Percentiles rank a stretch among this genome's conserved stretches.
Conservation (phyloP, 345 rosid species). For the Eucalyptus leucophloia region DNA sequence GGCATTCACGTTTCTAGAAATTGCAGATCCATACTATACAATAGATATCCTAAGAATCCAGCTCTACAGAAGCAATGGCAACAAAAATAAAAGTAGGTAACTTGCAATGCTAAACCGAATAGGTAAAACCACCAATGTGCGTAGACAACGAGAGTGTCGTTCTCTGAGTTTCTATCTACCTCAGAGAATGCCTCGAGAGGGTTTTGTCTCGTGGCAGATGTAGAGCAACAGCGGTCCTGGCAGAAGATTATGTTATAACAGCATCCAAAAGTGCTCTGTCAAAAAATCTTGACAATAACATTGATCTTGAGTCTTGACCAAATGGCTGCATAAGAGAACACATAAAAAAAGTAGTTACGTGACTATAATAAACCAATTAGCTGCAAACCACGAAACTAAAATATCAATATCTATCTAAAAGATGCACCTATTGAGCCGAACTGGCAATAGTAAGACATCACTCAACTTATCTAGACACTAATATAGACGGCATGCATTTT, state of each 20-base stretch:
- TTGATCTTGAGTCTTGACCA: background rate
- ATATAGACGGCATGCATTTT: too few species aligned
- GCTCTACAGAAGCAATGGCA: too few species aligned
- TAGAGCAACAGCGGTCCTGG: slow-evolving; percentile 41
- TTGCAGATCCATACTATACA: too few species aligned
- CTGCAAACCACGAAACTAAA: background rate
- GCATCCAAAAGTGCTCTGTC: slow-evolving; percentile 50
- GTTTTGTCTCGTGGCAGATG: slow-evolving; percentile 20
- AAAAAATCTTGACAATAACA: slow-evolving; percentile 53
- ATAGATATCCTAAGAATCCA: too few species aligned
- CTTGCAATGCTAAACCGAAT: too few species aligned
- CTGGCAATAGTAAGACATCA: too few species aligned
- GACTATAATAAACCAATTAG: background rate
- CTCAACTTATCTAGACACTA: too few species aligned
- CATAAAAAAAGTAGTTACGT: background rate
- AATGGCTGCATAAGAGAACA: background rate
- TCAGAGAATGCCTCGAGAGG: slow-evolving; percentile 83
- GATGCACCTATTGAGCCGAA: too few species aligned
- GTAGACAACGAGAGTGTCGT: slow-evolving; percentile 55
- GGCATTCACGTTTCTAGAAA: too few species aligned
- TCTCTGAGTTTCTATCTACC: slow-evolving; percentile 51
- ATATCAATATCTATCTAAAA: background rate
- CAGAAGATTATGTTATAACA: slow-evolving; percentile 49
- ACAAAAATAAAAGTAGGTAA: too few species aligned
- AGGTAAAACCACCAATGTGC: background rate